A percentile compares a stretch with the other conserved stretches of the same genome.
Conservation (phyloP, 2,329 filamentous ascomycete genomes). For the Fusarium sacchari region DNA sequence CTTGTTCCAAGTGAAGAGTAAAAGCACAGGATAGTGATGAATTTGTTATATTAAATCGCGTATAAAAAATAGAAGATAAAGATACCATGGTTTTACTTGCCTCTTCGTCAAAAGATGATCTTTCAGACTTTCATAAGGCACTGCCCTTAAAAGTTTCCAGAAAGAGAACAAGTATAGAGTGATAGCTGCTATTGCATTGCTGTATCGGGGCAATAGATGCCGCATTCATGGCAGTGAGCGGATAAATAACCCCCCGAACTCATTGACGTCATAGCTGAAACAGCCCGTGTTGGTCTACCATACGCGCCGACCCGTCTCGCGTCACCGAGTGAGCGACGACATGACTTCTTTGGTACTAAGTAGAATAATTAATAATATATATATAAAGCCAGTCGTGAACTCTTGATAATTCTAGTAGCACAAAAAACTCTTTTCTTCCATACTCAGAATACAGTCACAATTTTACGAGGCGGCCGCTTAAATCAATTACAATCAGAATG, state of each 20-base stretch:
- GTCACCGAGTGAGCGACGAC: fast-evolving
- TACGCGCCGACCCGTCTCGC: background rate
- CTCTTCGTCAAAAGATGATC: too few relatives aligned
- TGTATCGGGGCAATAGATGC: fast-evolving
- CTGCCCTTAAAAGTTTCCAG: too few relatives aligned
- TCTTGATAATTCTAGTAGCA: background rate
- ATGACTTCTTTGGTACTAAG: fast-evolving
- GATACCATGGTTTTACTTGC: too few relatives aligned
- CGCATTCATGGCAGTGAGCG: background rate
- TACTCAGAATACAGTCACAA: background rate
- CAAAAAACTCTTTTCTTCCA: background rate
- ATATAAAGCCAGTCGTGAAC: too few relatives aligned
- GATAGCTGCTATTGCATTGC: too few relatives aligned
- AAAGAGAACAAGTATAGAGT: too few relatives aligned
- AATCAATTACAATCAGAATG: background rate
- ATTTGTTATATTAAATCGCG: too few relatives aligned
- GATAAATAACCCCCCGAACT: background rate
- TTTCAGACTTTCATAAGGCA: too few relatives aligned
- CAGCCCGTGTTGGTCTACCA: background rate
- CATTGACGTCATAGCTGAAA: background rate
- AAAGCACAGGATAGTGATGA: too few relatives aligned
- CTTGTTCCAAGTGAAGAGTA: too few relatives aligned
- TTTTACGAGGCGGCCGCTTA: fast-evolving
- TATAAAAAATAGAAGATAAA: too few relatives aligned
- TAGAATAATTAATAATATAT: fast-evolving